Evolutionary conservation across 1,139 yeast species (phyloP).

Genomic region (Candida sojae): DNA sequence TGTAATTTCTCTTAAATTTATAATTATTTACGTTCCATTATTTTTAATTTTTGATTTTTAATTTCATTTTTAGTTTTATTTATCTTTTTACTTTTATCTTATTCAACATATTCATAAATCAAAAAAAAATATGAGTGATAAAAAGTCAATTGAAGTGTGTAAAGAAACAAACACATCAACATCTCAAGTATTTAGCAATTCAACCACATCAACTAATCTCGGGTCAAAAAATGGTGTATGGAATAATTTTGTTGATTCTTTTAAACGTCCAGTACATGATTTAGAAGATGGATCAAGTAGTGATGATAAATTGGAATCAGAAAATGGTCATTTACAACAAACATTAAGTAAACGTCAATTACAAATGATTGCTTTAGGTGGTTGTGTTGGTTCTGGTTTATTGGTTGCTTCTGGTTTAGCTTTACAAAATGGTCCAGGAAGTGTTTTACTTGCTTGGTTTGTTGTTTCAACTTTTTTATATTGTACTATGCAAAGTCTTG

Average conservation of each 20-base stretch:
- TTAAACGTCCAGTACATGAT: slow-evolving; percentile 27
- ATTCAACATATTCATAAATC: background rate
- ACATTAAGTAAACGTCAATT: slow-evolving; percentile 35
- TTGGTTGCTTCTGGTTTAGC: slow-evolving; percentile 41
- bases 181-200: background rate
- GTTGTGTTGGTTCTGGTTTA: slow-evolving; percentile 41
- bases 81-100: background rate
- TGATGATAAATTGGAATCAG: background rate
- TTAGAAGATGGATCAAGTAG: slow-evolving; percentile 4
- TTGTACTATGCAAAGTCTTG: slow-evolving; percentile 67
- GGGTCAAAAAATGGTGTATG: slow-evolving; percentile 16
- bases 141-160: slow-evolving; percentile 1
- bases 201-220: background rate
- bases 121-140: background rate
- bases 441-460: slow-evolving; percentile 44
- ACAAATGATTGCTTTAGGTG: slow-evolving; percentile 42
- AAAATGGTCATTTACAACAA: slow-evolving; percentile 21
- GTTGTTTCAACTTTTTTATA: slow-evolving; percentile 50
- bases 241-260: slow-evolving; percentile 34
- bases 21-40: background rate
- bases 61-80: too few species aligned
- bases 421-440: slow-evolving; percentile 42
- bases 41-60: background rate
- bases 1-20: background rate
- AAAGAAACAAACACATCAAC: background rate